These are phyloP conservation scores for Amborella trichopoda DNA, from an alignment of 164 flowering plant genomes.

Conservation along the genomic window DNA sequence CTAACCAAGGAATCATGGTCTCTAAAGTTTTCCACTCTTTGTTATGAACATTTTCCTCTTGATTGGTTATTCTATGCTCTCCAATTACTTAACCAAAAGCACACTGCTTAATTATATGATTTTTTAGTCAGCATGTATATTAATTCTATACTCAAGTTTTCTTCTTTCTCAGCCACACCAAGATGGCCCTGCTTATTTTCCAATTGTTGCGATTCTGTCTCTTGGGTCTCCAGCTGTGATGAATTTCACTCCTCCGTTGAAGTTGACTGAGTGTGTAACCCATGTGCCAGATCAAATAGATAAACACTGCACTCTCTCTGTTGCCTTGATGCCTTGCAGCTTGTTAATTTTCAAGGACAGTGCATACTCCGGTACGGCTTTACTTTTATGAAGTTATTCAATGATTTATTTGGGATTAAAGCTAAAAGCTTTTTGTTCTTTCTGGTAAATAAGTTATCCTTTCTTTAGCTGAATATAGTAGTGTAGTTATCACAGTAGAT, in stretches of 20 bases:
- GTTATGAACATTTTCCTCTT: background rate
- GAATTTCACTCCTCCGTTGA: slow-evolving; percentile 77
- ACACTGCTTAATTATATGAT: too few relatives aligned
- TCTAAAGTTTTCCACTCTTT: slow-evolving; percentile 6
- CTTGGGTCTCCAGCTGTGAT: slow-evolving; percentile 84
- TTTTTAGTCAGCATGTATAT: too few relatives aligned
- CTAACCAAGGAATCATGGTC: slow-evolving; percentile 95
- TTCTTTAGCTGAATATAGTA: background rate
- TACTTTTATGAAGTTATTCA: too few relatives aligned
- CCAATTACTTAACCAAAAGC: too few relatives aligned
- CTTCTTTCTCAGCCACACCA: slow-evolving; percentile 73
- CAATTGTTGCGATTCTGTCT: slow-evolving; percentile 80
- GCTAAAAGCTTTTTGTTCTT: background rate
- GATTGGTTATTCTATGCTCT: too few relatives aligned
- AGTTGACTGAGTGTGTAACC: slow-evolving; percentile 15
- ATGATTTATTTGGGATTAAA: too few relatives aligned
- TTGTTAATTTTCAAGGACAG: slow-evolving; percentile 76
- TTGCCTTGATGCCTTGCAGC: slow-evolving; percentile 78
- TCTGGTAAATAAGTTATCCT: background rate
- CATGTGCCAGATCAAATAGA: slow-evolving; percentile 6
- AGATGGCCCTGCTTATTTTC: slow-evolving; percentile 94
- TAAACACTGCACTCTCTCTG: slow-evolving; percentile 37
- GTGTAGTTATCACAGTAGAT: too few relatives aligned
- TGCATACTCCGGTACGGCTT: slow-evolving; percentile 54
- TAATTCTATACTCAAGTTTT: too few relatives aligned